Percentiles rank a stretch among this genome's conserved stretches.
Conservation (phyloP, 2,329 filamentous ascomycete genomes). For the Aspergillus aculeatinus region DNA sequence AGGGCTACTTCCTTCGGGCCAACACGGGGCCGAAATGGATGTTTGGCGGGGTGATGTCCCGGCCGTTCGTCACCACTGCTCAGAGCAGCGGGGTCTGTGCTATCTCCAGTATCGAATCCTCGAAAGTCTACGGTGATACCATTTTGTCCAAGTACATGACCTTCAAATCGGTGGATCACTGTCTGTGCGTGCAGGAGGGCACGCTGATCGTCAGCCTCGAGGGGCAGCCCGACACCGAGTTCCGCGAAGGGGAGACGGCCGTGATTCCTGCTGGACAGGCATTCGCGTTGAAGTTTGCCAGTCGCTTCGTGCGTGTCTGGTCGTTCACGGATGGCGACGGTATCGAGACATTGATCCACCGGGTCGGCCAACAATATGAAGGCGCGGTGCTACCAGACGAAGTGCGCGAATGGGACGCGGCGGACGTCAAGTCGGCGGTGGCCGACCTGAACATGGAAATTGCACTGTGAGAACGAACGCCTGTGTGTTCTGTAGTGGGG, state of each 20-base stretch:
- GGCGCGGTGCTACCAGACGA: slow-evolving; percentile 44
- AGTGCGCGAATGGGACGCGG: slow-evolving; percentile 25
- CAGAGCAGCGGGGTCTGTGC: slow-evolving; percentile 53
- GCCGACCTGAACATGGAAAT: slow-evolving; percentile 21
- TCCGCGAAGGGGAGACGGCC: slow-evolving; percentile 51
- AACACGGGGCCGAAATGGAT: slow-evolving; percentile 43
- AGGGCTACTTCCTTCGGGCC: slow-evolving; percentile 54
- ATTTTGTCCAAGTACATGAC: slow-evolving; percentile 41
- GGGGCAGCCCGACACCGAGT: slow-evolving; percentile 32
- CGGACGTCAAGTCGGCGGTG: slow-evolving; percentile 19
- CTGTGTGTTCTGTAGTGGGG: background rate
- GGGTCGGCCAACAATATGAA: slow-evolving; percentile 36
- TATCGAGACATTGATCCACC: slow-evolving; percentile 48
- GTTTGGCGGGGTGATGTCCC: slow-evolving; percentile 34
- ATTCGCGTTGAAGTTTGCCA: slow-evolving; percentile 48
- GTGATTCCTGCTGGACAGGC: slow-evolving; percentile 49
- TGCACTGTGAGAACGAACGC: slow-evolving; percentile 1
- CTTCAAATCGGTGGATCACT: slow-evolving; percentile 54
- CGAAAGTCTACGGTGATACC: slow-evolving; percentile 36
- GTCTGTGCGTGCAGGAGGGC: slow-evolving; percentile 52
- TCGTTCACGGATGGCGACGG: slow-evolving; percentile 53
- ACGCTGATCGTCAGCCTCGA: slow-evolving; percentile 44
- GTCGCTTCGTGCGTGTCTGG: slow-evolving; percentile 49
- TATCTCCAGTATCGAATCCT: slow-evolving; percentile 54
- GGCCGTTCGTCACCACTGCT: slow-evolving; percentile 50